phyloP scores from a whole-genome alignment of 2,329 filamentous ascomycete genomes.

The Penicillium crustosum region DNA sequence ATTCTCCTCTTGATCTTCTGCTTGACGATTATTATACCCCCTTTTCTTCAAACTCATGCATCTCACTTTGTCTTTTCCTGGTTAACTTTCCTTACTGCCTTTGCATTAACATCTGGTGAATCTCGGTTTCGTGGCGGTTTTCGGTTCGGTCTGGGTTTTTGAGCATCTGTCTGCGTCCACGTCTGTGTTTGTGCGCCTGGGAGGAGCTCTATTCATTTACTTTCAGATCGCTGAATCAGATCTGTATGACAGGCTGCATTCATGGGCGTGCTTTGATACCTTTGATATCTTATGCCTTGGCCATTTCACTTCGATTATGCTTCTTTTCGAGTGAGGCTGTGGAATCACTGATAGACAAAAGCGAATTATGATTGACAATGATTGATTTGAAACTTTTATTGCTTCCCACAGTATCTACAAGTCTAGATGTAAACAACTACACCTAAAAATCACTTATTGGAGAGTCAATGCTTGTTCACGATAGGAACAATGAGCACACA shows the following conservation, averaged over 20 bases:
- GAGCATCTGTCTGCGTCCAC: slow-evolving; percentile 2
- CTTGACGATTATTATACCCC: slow-evolving; percentile 18
- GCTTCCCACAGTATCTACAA: background rate
- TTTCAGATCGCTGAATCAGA: background rate
- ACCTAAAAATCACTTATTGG: background rate
- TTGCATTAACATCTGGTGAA: slow-evolving; percentile 18
- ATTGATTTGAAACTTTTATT: background rate
- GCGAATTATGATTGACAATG: slow-evolving; percentile 12
- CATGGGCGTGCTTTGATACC: background rate
- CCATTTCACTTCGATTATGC: background rate
- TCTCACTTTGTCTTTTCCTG: slow-evolving; percentile 11
- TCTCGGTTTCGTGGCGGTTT: slow-evolving; percentile 1
- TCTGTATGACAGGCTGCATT: background rate
- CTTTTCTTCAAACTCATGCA: slow-evolving; percentile 15
- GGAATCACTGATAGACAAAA: slow-evolving; percentile 11
- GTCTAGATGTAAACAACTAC: background rate
- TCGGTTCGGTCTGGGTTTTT: slow-evolving; percentile 2
- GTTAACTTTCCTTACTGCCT: slow-evolving; percentile 1
- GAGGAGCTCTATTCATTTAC: background rate
- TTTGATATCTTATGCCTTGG: background rate
- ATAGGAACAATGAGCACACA: background rate
- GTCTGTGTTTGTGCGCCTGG: background rate
- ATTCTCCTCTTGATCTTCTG: slow-evolving; percentile 18
- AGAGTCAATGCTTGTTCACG: background rate
- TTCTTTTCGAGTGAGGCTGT: slow-evolving; percentile 1